Percentiles rank a stretch among this genome's conserved stretches.
phyloP scores from a whole-genome alignment of 2,329 filamentous ascomycete genomes.

The Fusarium scirpi region DNA sequence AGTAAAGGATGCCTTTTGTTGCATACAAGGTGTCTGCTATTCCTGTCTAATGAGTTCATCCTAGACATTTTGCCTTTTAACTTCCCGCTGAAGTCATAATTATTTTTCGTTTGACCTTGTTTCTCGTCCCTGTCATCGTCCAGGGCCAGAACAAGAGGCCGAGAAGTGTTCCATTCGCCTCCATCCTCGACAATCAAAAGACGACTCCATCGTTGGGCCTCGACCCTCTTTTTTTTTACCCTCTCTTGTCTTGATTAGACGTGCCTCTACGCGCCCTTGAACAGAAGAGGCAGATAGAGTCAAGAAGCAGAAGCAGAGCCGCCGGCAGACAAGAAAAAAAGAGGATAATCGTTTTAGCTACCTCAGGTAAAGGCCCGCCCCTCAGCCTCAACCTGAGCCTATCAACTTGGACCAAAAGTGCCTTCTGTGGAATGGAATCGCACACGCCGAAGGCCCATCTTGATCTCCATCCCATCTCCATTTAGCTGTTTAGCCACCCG shows the following conservation, averaged over 20 bases:
- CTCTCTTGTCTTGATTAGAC: background rate
- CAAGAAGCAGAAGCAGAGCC: conserved; percentile 23
- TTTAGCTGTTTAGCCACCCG: conserved; percentile 33
- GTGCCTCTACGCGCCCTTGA: conserved; percentile 3
- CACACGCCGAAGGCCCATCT: conserved; percentile 25
- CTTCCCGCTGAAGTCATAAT: conserved; percentile 7
- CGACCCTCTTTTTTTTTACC: conserved; percentile 24
- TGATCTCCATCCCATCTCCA: background rate
- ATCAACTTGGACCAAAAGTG: conserved; percentile 20
- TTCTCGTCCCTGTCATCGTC: conserved; percentile 8
- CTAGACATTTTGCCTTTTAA: conserved; percentile 20
- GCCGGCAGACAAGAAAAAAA: conserved; percentile 6
- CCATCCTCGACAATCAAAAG: conserved; percentile 15
- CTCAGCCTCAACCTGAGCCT: conserved; percentile 19
- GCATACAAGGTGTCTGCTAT: conserved; percentile 18
- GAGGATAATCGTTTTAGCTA: conserved; percentile 24
- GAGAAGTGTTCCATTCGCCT: conserved; percentile 7
- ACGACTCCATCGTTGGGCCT: conserved; percentile 23
- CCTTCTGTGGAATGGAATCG: conserved; percentile 41
- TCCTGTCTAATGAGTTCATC: conserved; percentile 2
- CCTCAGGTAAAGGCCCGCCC: conserved; percentile 26
- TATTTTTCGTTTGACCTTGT: conserved; percentile 4
- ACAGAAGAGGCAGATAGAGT: background rate
- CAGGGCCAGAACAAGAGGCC: conserved; percentile 2
- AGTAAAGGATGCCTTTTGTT: conserved; percentile 26